Evolutionary conservation across 345 rosid species (phyloP).

Genomic region (Citrus unshiu): DNA sequence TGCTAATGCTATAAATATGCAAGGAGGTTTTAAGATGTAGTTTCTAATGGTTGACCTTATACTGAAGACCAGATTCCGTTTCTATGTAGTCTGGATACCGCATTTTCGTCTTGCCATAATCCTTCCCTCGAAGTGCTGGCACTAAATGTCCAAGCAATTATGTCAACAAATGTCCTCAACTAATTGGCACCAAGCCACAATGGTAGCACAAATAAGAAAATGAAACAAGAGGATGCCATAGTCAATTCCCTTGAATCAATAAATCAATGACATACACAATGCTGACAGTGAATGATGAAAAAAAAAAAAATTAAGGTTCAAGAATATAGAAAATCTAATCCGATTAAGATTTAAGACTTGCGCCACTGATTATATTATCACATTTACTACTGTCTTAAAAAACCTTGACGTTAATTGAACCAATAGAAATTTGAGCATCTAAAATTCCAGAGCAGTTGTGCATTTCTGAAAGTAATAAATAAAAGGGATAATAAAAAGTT

Average conservation of each 20-base stretch:
- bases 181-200: not conserved
- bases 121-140: conserved; percentile 95
- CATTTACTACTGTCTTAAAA: not conserved
- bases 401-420: not conserved
- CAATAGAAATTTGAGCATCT: not conserved
- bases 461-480: not conserved
- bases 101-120: conserved; percentile 94
- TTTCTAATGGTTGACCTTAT: conserved; percentile 53
- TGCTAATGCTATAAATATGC: not conserved
- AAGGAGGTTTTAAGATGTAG: conserved; percentile 3
- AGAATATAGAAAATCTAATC: not conserved
- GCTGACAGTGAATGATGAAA: not conserved
- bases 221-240: not conserved
- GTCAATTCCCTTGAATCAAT: not conserved
- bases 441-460: not conserved
- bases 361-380: not conserved
- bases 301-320: not conserved
- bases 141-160: conserved; percentile 36
- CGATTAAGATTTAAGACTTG: not conserved
- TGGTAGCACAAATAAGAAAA: not conserved
- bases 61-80: conserved; percentile 90
- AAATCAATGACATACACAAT: not conserved
- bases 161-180: not conserved
- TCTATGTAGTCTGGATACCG: conserved; percentile 77
- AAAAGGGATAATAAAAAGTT: conserved; percentile 4